Evolutionary conservation across 2,329 filamentous ascomycete genomes (phyloP).

Genomic region (Trichoderma endophyticum): DNA sequence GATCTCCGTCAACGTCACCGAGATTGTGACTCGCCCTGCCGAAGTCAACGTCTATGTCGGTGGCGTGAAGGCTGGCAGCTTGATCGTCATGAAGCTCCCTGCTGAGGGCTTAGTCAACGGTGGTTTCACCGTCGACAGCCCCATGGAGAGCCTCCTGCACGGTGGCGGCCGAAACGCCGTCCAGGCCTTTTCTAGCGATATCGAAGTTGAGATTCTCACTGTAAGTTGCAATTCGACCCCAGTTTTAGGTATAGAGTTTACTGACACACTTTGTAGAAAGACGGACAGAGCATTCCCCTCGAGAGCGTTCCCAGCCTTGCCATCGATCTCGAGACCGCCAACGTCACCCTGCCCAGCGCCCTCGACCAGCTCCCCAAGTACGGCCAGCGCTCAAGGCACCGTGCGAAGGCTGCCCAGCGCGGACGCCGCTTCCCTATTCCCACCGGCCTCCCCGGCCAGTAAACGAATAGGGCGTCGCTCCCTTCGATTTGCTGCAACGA

Average conservation of each 20-base stretch:
- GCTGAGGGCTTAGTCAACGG: constrained; percentile 32
- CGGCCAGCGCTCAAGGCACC: constrained; percentile 19
- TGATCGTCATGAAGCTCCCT: constrained; percentile 38
- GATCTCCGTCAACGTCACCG: constrained; percentile 33
- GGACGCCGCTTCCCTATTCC: background rate
- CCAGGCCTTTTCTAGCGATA: constrained; percentile 25
- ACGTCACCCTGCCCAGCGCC: constrained; percentile 27
- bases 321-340: constrained; percentile 36
- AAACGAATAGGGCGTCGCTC: too few species aligned
- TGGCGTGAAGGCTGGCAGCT: constrained; percentile 32
- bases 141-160: constrained; percentile 54
- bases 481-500: background rate
- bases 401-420: background rate
- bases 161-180: constrained; percentile 24
- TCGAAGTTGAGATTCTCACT: constrained; percentile 35
- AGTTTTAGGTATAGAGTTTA: background rate
- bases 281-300: constrained; percentile 32
- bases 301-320: constrained; percentile 35
- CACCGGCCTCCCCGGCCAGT: background rate
- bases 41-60: constrained; percentile 34
- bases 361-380: constrained; percentile 31
- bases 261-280: constrained; percentile 25
- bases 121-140: constrained; percentile 49
- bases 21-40: constrained; percentile 34
- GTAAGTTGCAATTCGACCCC: constrained; percentile 21